Evolutionary conservation across 2,329 filamentous ascomycete genomes (phyloP).

Genomic region (Cordyceps cateniannulata): DNA sequence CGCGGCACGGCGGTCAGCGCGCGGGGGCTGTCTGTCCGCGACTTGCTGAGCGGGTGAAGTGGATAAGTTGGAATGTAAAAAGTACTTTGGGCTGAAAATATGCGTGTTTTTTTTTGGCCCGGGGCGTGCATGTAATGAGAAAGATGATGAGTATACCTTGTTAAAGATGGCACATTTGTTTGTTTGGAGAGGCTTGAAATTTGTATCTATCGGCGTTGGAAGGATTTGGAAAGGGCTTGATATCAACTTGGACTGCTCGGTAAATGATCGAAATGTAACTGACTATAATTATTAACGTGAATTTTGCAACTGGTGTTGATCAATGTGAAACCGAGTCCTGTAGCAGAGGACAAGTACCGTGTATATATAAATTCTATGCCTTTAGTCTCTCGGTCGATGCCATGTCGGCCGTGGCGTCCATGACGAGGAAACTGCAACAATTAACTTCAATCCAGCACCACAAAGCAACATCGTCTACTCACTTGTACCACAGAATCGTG

Average conservation of each 20-base stretch:
- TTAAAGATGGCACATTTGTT: neutral
- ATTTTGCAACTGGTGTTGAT: neutral
- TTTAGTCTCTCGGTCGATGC: slow-evolving; percentile 63
- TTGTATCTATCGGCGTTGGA: neutral
- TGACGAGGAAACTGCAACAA: slow-evolving; percentile 67
- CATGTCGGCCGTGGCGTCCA: slow-evolving; percentile 78
- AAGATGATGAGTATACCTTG: slow-evolving; percentile 1
- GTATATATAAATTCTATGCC: slow-evolving; percentile 35
- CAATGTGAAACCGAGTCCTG: neutral
- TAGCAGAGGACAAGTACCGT: neutral
- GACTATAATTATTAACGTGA: neutral
- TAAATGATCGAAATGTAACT: neutral
- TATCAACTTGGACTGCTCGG: neutral
- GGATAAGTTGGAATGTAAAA: neutral
- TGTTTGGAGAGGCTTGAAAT: neutral
- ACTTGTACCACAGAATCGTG: slow-evolving; percentile 92
- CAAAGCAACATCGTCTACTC: slow-evolving; percentile 37
- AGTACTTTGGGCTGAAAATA: neutral
- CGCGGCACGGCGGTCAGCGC: slow-evolving; percentile 38
- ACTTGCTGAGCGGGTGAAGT: slow-evolving; percentile 45
- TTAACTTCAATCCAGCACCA: slow-evolving; percentile 18
- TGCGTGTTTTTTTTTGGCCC: neutral
- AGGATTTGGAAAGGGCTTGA: neutral
- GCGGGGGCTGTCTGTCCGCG: slow-evolving; percentile 48
- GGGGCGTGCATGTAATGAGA: neutral